Evolutionary conservation across 257 asterid genomes (phyloP), one percentile per base, ranked within the genome.

Genomic region (Orobanche coerulescens): DNA sequence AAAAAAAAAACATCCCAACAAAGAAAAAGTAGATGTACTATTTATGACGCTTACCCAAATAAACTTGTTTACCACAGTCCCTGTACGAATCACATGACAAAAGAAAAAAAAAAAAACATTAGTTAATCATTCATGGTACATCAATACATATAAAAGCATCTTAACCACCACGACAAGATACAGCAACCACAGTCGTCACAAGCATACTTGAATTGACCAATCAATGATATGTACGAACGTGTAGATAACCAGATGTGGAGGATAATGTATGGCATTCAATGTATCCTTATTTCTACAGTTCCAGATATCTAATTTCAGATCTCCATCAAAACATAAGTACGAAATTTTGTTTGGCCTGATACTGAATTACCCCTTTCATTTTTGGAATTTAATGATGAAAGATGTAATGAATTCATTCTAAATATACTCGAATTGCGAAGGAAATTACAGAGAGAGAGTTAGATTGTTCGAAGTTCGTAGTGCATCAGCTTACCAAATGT

Each of bases 31-130:
- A 51, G 31, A 67, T 43, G 36, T 34, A 55, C 46, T 31, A 36
- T 46, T 67, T 16, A 28, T 60, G 28, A 31, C 12, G 33, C 81
- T 58, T 78, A 92, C 98, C 98, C 47, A 92, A 72, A 72, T 92
- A 92, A 68, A 92, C 95, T 74, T 92, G 98, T 80, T 92, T 92
- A 26, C 98, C 98, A 58, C 82, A 82, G 69, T 88, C 98, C 98
- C 98, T 92, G 90, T 72, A 79, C 70, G 75, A 71, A 71, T 71
- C 66, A 76, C 53, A 67, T 9, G 65, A 5, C 58, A 9, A 18
- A 47, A 47, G 3, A 63, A 62, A 57, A 9, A 18, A 47, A 47
- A 10, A 63, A 62, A 57, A 22, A 18, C 34, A 40, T 54, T 23
- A 61, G 58, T 61, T 26, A 58, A 48, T 64, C 65, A 56, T n/a